phyloP scores from a whole-genome alignment of 2,329 filamentous ascomycete species.

The Talaromyces sp. region DNA sequence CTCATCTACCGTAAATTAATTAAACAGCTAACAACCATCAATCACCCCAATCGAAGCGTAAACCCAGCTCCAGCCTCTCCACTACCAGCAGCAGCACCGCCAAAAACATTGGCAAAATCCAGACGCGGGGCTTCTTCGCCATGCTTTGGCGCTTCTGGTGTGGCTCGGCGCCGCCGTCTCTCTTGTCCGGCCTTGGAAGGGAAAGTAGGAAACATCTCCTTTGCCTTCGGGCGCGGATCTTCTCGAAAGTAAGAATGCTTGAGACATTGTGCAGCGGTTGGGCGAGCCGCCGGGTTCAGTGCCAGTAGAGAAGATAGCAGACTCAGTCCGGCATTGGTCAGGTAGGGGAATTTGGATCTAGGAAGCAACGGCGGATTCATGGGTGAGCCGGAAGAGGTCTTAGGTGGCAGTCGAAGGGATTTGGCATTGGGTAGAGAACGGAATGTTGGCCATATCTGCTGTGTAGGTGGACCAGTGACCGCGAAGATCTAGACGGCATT shows the following conservation, averaged over 20 bases:
- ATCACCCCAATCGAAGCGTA: constrained; percentile 53
- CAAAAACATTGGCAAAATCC: constrained; percentile 69
- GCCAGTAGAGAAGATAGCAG: constrained; percentile 67
- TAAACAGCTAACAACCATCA: background rate
- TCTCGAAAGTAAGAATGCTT: constrained; percentile 80
- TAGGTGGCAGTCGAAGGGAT: constrained; percentile 62
- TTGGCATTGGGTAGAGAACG: constrained; percentile 81
- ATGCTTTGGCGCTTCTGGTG: constrained; percentile 76
- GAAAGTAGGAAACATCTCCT: constrained; percentile 93
- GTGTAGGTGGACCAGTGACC: constrained; percentile 78
- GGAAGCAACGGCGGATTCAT: constrained; percentile 48
- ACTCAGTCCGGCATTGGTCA: constrained; percentile 68
- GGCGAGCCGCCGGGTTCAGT: constrained; percentile 67
- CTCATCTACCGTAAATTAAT: background rate
- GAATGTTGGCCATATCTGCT: constrained; percentile 80
- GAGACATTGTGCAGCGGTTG: constrained; percentile 68
- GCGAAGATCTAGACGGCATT: constrained; percentile 60
- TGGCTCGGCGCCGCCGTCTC: constrained; percentile 64
- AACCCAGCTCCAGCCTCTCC: constrained; percentile 56
- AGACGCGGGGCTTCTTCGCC: constrained; percentile 61
- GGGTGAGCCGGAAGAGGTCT: constrained; percentile 22
- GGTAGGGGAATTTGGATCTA: constrained; percentile 71
- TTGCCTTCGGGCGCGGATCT: constrained; percentile 82
- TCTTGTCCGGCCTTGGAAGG: constrained; percentile 93
- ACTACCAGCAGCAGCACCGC: constrained; percentile 55